Percentiles rank a stretch among this genome's conserved stretches.
Evolutionary conservation across 2,329 filamentous ascomycete species (phyloP).

Genomic region (Alternaria solani): DNA sequence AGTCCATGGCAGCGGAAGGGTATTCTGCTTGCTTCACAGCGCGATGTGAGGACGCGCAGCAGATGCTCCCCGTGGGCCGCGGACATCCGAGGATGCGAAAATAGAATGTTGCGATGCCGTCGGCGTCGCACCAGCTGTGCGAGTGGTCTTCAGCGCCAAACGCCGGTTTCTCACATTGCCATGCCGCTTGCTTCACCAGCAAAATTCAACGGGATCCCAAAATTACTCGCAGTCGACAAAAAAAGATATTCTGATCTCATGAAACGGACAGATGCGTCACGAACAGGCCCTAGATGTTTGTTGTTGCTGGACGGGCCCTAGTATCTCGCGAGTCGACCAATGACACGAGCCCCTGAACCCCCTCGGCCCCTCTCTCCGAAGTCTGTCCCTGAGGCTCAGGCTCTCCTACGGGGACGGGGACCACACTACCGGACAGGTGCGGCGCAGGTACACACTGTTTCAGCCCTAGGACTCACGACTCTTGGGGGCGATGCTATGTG

Average conservation of each 20-base stretch:
- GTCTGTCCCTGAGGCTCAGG: conserved; percentile 31
- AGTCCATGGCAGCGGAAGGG: not conserved
- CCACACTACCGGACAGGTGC: conserved; percentile 33
- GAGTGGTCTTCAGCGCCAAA: not conserved
- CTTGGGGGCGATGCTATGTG: conserved; percentile 34
- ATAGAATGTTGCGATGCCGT: conserved; percentile 14
- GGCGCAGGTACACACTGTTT: conserved; percentile 36
- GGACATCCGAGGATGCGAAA: conserved; percentile 9
- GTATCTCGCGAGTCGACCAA: conserved; percentile 22
- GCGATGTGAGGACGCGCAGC: not conserved
- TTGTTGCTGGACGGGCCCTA: conserved; percentile 22
- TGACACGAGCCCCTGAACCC: conserved; percentile 18
- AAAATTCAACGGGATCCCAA: not conserved
- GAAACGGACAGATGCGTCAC: conserved; percentile 29
- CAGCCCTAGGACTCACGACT: conserved; percentile 37
- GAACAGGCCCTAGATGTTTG: conserved; percentile 18
- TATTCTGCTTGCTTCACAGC: not conserved
- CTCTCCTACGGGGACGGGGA: conserved; percentile 39
- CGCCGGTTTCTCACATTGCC: not conserved
- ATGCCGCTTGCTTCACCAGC: not conserved
- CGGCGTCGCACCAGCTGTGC: conserved; percentile 2
- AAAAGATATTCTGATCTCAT: conserved; percentile 19
- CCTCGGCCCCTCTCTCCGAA: conserved; percentile 44
- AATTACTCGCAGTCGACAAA: conserved; percentile 16
- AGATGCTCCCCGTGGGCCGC: not conserved